phyloP scores from a whole-genome alignment of 768 basidiomycete genomes.

The Leccinum broughii region DNA sequence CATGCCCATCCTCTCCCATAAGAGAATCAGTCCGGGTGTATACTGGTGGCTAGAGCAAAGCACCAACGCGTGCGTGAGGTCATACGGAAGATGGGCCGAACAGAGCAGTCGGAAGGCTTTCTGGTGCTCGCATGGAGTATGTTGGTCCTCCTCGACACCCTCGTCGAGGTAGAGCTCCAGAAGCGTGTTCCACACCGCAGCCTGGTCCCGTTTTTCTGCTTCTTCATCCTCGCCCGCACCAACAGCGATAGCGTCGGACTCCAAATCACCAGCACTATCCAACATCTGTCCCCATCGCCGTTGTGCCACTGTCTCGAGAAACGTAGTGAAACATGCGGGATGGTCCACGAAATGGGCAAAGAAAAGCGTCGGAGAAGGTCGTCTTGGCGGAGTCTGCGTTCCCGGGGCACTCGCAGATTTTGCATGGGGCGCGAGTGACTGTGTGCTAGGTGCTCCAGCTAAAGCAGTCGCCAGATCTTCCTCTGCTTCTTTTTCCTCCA shows the following conservation, averaged over 20 bases:
- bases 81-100: slow-evolving; percentile 68
- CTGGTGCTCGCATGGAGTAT: slow-evolving; percentile 21
- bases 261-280: slow-evolving; percentile 33
- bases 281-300: slow-evolving; percentile 80
- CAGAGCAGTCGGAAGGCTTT: slow-evolving; percentile 77
- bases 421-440: slow-evolving; percentile 10
- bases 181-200: slow-evolving; percentile 93
- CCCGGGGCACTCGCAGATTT: slow-evolving; percentile 10
- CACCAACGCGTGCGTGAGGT: slow-evolving; percentile 90
- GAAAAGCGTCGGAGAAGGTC: slow-evolving; percentile 81
- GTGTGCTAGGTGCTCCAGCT: slow-evolving; percentile 31
- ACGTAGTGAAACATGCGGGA: slow-evolving; percentile 75
- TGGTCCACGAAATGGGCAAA: slow-evolving; percentile 96
- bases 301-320: slow-evolving; percentile 83
- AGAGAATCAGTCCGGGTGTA: slow-evolving; percentile 78
- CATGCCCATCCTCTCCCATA: slow-evolving; percentile 96
- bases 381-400: slow-evolving; percentile 41
- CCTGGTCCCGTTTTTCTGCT: slow-evolving; percentile 65
- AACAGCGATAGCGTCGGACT: slow-evolving; percentile 12
- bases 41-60: slow-evolving; percentile 85
- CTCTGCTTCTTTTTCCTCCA: slow-evolving; percentile 14
- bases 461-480: slow-evolving; percentile 20
- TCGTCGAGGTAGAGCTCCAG: slow-evolving; percentile 85
- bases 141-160: slow-evolving; percentile 25
- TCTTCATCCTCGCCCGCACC: slow-evolving; percentile 42